phyloP scores from a whole-genome alignment of 106 monocot genomes.

The Posidonia australis region DNA sequence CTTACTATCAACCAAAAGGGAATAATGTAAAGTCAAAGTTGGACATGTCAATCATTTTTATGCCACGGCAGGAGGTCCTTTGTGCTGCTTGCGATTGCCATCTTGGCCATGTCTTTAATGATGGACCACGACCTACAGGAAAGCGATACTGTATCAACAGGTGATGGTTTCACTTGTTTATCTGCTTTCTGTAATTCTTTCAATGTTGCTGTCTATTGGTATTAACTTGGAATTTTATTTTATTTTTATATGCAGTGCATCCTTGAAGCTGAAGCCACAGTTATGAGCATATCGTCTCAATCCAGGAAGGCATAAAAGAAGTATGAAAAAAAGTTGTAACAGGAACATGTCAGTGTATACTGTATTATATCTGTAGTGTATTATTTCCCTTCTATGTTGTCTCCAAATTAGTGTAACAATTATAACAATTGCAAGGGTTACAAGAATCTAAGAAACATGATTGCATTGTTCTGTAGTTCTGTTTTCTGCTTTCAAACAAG shows the following conservation, averaged over 20 bases:
- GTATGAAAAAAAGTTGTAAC: too few species aligned
- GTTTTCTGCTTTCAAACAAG: too few species aligned
- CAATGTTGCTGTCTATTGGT: not conserved
- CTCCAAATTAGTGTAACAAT: too few species aligned
- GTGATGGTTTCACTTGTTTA: constrained; percentile 13
- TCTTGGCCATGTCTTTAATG: constrained; percentile 89
- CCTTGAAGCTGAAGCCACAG: constrained; percentile 30
- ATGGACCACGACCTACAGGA: constrained; percentile 84
- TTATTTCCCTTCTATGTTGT: too few species aligned
- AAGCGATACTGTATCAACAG: constrained; percentile 92
- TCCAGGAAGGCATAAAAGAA: too few species aligned
- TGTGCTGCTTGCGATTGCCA: constrained; percentile 83
- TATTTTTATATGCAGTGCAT: constrained; percentile 19
- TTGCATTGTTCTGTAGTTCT: too few species aligned
- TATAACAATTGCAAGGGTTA: too few species aligned
- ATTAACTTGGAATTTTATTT: not conserved
- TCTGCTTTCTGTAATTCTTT: not conserved
- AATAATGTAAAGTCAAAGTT: constrained; percentile 71
- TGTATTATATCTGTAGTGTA: not conserved
- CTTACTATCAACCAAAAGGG: constrained; percentile 64
- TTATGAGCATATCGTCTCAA: not conserved
- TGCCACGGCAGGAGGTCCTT: constrained; percentile 83
- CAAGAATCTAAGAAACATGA: too few species aligned
- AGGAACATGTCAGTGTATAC: too few species aligned
- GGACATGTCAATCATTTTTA: constrained; percentile 88